These are phyloP conservation scores for Mucor lusitanicus DNA, from an alignment of 371 early-diverging fungal species.

Conservation along the genomic window DNA sequence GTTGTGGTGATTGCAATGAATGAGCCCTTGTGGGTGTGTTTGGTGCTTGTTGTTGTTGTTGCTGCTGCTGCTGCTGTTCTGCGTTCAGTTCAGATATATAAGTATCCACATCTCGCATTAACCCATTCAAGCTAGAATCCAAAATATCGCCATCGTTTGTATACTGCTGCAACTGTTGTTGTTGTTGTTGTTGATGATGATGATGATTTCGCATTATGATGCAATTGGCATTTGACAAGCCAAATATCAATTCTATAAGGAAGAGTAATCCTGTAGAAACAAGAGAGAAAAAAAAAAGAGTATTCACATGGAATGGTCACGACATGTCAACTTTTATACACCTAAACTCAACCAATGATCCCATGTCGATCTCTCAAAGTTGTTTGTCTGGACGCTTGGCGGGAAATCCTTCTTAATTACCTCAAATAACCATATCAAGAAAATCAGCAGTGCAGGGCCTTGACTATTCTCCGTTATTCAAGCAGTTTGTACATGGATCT, in stretches of 20 bases:
- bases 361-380: neutral
- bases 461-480: too few relatives aligned
- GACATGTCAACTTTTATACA: neutral
- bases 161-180: neutral
- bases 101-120: slow-evolving; percentile 26
- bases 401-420: neutral
- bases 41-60: neutral
- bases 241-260: neutral
- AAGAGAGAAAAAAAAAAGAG: neutral
- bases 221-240: neutral
- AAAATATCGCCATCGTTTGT: neutral
- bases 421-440: neutral
- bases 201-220: neutral
- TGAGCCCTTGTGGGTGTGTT: slow-evolving; percentile 1
- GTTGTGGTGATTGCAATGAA: slow-evolving; percentile 13
- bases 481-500: too few relatives aligned
- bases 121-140: neutral
- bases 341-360: neutral
- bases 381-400: neutral
- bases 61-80: neutral
- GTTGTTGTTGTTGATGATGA: too few relatives aligned
- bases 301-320: neutral
- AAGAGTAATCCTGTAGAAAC: neutral
- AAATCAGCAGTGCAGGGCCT: neutral
- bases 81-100: slow-evolving; percentile 21